These are phyloP conservation scores for Golubevia pallescens DNA, from an alignment of 1,284 basidiomycete species.

Conservation along the genomic window DNA sequence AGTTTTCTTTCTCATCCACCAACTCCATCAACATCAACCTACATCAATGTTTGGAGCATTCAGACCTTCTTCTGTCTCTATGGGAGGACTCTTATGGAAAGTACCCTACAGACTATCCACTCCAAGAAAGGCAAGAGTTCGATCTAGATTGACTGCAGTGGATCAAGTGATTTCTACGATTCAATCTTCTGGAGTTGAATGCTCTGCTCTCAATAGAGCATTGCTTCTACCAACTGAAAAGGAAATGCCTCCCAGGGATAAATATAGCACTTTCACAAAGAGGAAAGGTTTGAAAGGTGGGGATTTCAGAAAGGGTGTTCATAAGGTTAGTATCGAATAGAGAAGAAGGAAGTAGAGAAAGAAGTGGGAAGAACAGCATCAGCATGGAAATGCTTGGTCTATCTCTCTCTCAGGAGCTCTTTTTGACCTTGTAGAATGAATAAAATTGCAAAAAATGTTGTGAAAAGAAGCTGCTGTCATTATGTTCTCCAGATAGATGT, in stretches of 20 bases:
- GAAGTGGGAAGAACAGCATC: not conserved
- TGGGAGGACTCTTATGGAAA: slow-evolving; percentile 80
- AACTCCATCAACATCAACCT: slow-evolving; percentile 36
- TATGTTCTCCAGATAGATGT: not conserved
- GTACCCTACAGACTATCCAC: slow-evolving; percentile 86
- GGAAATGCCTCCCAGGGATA: slow-evolving; percentile 86
- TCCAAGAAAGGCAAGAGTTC: slow-evolving; percentile 88
- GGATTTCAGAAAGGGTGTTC: slow-evolving; percentile 86
- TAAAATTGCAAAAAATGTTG: not conserved
- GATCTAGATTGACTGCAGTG: slow-evolving; percentile 85
- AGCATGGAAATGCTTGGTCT: not conserved
- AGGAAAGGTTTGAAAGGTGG: slow-evolving; percentile 66
- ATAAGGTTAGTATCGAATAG: slow-evolving; percentile 73
- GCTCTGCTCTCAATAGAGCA: slow-evolving; percentile 73
- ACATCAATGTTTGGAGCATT: slow-evolving; percentile 77
- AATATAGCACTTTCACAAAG: slow-evolving; percentile 89
- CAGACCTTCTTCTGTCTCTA: slow-evolving; percentile 72
- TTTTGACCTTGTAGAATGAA: slow-evolving; percentile 82
- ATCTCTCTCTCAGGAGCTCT: slow-evolving; percentile 68
- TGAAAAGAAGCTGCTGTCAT: not conserved
- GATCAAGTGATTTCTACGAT: slow-evolving; percentile 91
- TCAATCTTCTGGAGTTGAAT: slow-evolving; percentile 78
- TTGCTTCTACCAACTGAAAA: slow-evolving; percentile 82
- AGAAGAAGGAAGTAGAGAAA: too few species aligned
- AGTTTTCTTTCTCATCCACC: too few species aligned